Percentiles rank a stretch among this genome's conserved stretches.
Evolutionary conservation across 768 basidiomycete genomes (phyloP).

Genomic region (Suillus lakei): DNA sequence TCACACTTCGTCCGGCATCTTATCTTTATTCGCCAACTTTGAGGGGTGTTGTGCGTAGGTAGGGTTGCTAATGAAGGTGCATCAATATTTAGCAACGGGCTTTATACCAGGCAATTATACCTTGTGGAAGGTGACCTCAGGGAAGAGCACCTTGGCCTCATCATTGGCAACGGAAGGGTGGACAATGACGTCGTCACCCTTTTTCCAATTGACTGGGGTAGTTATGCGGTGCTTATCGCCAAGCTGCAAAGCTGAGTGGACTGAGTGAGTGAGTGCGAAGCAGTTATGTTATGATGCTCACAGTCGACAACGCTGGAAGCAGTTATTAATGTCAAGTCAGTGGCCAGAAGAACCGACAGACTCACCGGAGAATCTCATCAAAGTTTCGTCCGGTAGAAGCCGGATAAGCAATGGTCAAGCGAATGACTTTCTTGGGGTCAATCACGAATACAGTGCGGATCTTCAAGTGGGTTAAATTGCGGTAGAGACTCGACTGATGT

Average conservation of each 20-base stretch:
- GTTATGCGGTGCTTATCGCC: slow-evolving; percentile 85
- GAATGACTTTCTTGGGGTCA: slow-evolving; percentile 95
- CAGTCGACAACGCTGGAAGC: slow-evolving; percentile 72
- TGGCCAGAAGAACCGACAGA: neutral
- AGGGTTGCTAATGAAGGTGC: slow-evolving; percentile 56
- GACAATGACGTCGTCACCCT: slow-evolving; percentile 93
- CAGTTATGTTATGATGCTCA: slow-evolving; percentile 29
- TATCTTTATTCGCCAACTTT: slow-evolving; percentile 23
- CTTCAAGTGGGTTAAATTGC: slow-evolving; percentile 39
- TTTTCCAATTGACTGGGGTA: slow-evolving; percentile 95
- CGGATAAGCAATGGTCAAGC: slow-evolving; percentile 89
- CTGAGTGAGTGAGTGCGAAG: neutral
- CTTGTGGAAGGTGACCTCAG: slow-evolving; percentile 78
- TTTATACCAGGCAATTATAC: slow-evolving; percentile 42
- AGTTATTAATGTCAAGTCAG: slow-evolving; percentile 14
- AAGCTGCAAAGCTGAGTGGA: slow-evolving; percentile 73
- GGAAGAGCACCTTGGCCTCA: slow-evolving; percentile 92
- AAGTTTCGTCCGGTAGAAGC: slow-evolving; percentile 97
- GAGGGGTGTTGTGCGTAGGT: slow-evolving; percentile 82
- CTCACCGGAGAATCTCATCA: slow-evolving; percentile 64
- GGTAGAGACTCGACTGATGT: neutral
- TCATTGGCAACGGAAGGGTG: slow-evolving; percentile 84
- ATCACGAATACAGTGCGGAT: slow-evolving; percentile 97
- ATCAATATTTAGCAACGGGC: neutral
- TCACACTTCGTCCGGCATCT: slow-evolving; percentile 3